Evolutionary conservation across 2,329 filamentous ascomycete species (phyloP), one percentile per base, ranked within the genome.

Genomic region (Phoma sp.): DNA sequence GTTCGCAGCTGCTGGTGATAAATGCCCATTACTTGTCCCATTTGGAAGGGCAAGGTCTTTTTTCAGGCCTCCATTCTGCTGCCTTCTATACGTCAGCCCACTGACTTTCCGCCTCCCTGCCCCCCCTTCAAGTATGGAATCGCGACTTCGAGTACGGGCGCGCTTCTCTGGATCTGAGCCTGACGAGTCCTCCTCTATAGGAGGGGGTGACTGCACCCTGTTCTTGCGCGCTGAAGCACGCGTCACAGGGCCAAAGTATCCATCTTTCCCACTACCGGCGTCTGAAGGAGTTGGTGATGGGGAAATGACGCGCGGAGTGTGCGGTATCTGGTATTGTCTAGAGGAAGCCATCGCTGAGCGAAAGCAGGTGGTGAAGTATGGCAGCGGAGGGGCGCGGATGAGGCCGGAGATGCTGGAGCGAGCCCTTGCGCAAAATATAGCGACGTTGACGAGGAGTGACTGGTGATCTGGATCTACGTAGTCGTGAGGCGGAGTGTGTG

Each of bases 241-340:
- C 57, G 92, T 96, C 57, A 87, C 82, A 5, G 91, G 91, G 9
- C 87, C 89, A 61, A 85, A 86, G 75, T 96, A 87, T 57, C 83
- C 83, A 71, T 88, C 77, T 61, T 71, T 75, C 18, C 59, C 83
- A 61, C 81, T 81, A 23, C 62, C 65, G 34, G 71, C 71, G 53
- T 78, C 76, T 18, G 71, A 74, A 65, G 80, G 81, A 26, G 73
- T 73, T 33, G 93, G 92, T 49, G 92, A 95, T 33, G 93, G 92
- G 11, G 92, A 96, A 65, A 95, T 96, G 64, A 97, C 90, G 69
- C 92, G 88, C 68, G 92, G 92, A 51, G 89, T 95, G 52, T 84
- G 84, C 52, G 93, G 92, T 53, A 95, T 80, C 64, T 81, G 79
- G 60, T 84, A 79, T 66, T 79, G 78, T 40, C 79, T 77, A 73